Evolutionary conservation across 208 protist genomes (phyloP).

Genomic region (Trypanosoma rangeli): DNA sequence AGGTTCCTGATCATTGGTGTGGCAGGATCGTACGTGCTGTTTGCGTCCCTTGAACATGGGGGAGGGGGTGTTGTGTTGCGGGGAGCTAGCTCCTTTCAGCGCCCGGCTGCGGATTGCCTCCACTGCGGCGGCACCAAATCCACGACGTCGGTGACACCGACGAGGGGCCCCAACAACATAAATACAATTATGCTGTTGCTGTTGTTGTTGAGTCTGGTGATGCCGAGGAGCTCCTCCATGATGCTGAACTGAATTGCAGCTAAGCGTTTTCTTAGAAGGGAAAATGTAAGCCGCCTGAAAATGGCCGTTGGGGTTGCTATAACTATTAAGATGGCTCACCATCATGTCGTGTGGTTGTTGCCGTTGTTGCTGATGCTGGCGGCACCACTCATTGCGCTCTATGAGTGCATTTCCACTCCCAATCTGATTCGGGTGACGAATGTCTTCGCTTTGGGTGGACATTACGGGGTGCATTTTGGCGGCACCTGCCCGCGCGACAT

Average conservation of each 20-base stretch:
- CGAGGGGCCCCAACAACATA: background rate
- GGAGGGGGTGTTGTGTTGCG: background rate
- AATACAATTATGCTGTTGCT: background rate
- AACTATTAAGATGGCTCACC: background rate
- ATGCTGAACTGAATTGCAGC: background rate
- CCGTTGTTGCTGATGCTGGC: background rate
- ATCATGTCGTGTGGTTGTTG: background rate
- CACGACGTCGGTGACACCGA: conserved; percentile 12
- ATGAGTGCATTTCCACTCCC: background rate
- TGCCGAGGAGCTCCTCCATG: background rate
- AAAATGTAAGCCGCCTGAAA: background rate
- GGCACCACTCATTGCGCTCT: background rate
- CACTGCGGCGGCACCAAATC: conserved; percentile 30
- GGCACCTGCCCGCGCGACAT: background rate
- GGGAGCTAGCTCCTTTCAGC: background rate
- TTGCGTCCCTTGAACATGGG: conserved; percentile 3
- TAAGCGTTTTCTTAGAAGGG: background rate
- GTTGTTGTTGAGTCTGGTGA: background rate
- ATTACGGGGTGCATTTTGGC: background rate
- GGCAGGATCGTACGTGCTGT: background rate
- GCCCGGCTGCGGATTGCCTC: conserved; percentile 25
- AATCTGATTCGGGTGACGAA: background rate
- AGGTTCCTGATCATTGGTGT: background rate
- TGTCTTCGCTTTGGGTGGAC: background rate
- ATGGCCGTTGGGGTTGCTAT: background rate